Base-by-base conservation (phyloP, 768 basidiomycete genomes). In the Hericium rajendrae region DNA sequence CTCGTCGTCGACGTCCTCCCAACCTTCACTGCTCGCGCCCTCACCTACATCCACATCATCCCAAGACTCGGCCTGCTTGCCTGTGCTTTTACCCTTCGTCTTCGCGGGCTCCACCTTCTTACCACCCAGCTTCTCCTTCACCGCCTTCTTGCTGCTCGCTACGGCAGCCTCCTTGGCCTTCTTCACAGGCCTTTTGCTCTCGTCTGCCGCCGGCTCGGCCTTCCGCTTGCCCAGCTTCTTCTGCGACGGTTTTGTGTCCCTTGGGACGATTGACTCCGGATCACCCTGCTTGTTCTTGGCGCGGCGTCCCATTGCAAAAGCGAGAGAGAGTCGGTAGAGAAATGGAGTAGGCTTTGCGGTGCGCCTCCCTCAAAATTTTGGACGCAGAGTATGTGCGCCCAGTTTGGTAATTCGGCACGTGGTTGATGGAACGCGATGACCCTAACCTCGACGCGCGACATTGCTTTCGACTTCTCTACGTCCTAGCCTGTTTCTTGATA, bases 251-350 rank as follows among this genome's bases (percentile, higher is more conserved):
- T 28, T 51, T 8, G 65, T 18, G n/a, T 67, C 65, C 6, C 64
- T 60, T 16, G 73, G 73, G 13, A 82, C 65, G 28, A 88, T 64
- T 32, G 88, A 78, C 57, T 75, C 75, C 0, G 91, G 91, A 11
- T 83, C 75, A 2, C 74, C 78, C 69, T 94, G 91, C 73, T 93
- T 93, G 72, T 87, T 84, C 70, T 88, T 91, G 63, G 89, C 80
- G 60, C 89, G 82, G 66, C 91, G 81, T 60, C 91, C 91, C 91
- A 94, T 93, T 52, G 49, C 64, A 48, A 32, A 32, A 32, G 8
- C 32, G 32, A 32, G 32, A 32, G 32, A 32, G 32, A 10, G 32
- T 32, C 32, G 32, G 32, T 32, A 32, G 32, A 32, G 32, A 32
- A 8, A 32, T 8, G 32, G 6, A 10, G 32, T 32, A 10, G 32